Conservation (phyloP, 1,284 basidiomycete species). For the Apiotrichum laibachii region DNA sequence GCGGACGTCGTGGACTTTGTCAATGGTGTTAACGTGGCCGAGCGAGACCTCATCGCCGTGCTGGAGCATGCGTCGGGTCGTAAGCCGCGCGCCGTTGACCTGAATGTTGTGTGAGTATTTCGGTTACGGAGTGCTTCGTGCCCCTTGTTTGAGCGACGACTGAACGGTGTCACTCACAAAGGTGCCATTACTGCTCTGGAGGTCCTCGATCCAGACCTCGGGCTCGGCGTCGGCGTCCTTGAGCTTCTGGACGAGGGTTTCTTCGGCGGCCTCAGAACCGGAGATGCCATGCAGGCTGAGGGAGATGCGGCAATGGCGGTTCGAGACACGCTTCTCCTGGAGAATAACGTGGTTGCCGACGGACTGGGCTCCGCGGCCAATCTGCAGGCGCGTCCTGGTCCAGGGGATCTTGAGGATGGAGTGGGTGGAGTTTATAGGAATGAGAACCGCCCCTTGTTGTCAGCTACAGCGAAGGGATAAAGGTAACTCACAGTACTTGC, state of each 20-base stretch:
- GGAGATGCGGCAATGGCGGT: slow-evolving; percentile 44
- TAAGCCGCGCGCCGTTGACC: slow-evolving; percentile 70
- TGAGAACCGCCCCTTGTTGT: slow-evolving; percentile 49
- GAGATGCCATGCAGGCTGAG: slow-evolving; percentile 34
- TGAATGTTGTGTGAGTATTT: slow-evolving; percentile 37
- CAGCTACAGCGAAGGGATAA: not conserved
- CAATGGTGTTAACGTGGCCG: slow-evolving; percentile 57
- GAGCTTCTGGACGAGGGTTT: slow-evolving; percentile 25
- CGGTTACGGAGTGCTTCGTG: not conserved
- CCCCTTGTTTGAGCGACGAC: slow-evolving; percentile 3
- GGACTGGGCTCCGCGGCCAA: slow-evolving; percentile 40
- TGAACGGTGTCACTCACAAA: slow-evolving; percentile 59
- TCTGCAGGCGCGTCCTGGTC: slow-evolving; percentile 36
- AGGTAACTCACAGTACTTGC: slow-evolving; percentile 46
- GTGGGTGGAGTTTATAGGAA: slow-evolving; percentile 42
- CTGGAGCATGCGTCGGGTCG: slow-evolving; percentile 58
- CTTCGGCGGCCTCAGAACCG: slow-evolving; percentile 10
- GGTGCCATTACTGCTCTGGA: slow-evolving; percentile 75
- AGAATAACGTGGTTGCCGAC: slow-evolving; percentile 44
- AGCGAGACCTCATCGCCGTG: slow-evolving; percentile 82
- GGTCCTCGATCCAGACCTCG: slow-evolving; percentile 65
- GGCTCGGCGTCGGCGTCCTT: slow-evolving; percentile 51
- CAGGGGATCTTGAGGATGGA: slow-evolving; percentile 49
- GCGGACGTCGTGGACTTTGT: slow-evolving; percentile 51
- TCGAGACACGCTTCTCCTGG: slow-evolving; percentile 45